Evolutionary conservation across 352 stramenopile genomes (phyloP).

Genomic region (Phytophthora gonapodyides): DNA sequence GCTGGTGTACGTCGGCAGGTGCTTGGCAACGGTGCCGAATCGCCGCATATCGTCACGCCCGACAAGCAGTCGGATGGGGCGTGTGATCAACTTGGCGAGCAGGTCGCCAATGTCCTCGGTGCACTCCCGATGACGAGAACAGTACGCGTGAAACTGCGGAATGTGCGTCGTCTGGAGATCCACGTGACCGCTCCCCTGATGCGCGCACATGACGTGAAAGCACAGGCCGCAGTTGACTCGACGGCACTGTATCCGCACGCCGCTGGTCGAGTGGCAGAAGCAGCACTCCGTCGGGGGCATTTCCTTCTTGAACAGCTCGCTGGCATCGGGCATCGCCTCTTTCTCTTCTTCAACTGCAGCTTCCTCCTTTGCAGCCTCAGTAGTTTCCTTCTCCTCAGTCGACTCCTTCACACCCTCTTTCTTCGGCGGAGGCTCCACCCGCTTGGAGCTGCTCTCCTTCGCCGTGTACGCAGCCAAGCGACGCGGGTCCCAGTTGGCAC

Average conservation of each 20-base stretch:
- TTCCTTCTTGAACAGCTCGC: slow-evolving; percentile 25
- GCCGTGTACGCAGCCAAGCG: slow-evolving; percentile 30
- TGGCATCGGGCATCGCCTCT: slow-evolving; percentile 8
- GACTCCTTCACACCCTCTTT: background rate
- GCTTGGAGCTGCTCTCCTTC: slow-evolving; percentile 29
- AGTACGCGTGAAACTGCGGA: slow-evolving; percentile 65
- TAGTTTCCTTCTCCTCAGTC: slow-evolving; percentile 10
- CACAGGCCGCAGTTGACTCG: slow-evolving; percentile 52
- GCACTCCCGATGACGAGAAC: slow-evolving; percentile 56
- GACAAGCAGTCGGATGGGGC: slow-evolving; percentile 50
- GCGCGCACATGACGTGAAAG: slow-evolving; percentile 71
- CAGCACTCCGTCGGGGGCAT: slow-evolving; percentile 41
- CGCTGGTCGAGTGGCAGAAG: slow-evolving; percentile 47
- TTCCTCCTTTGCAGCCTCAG: slow-evolving; percentile 1
- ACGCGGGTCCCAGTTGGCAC: slow-evolving; percentile 55
- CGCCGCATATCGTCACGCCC: slow-evolving; percentile 58
- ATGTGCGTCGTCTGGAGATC: slow-evolving; percentile 45
- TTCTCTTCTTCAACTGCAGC: slow-evolving; percentile 12
- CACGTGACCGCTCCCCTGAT: slow-evolving; percentile 44
- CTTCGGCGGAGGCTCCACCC: slow-evolving; percentile 20
- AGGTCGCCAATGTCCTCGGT: slow-evolving; percentile 48
- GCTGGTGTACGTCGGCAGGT: slow-evolving; percentile 44
- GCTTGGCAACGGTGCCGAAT: slow-evolving; percentile 49
- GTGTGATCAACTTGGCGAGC: slow-evolving; percentile 57
- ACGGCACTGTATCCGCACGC: slow-evolving; percentile 66